Evolutionary conservation across 257 asterid genomes (phyloP).

Genomic region (Fraxinus quadrangulata): DNA sequence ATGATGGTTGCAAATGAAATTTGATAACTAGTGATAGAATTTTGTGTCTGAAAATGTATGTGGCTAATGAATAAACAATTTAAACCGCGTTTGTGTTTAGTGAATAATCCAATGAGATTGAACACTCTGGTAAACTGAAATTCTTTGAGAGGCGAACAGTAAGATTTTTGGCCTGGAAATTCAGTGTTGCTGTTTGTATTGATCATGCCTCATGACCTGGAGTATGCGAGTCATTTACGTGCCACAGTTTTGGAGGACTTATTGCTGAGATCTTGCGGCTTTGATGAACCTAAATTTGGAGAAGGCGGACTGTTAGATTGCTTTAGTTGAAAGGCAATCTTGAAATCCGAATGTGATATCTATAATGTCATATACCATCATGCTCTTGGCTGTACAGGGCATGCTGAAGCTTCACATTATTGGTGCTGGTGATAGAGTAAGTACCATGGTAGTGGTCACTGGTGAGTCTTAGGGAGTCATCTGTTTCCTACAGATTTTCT

Average conservation of each 20-base stretch:
- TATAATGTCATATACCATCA: background rate
- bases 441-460: background rate
- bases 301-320: slow-evolving; percentile 15
- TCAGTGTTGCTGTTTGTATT: background rate
- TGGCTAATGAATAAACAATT: slow-evolving; percentile 6
- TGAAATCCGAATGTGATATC: background rate
- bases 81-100: slow-evolving; percentile 10
- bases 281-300: background rate
- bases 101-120: slow-evolving; percentile 3
- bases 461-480: slow-evolving; percentile 5
- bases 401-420: slow-evolving; percentile 9
- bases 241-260: slow-evolving; percentile 8
- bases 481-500: background rate
- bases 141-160: slow-evolving; percentile 7
- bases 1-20: slow-evolving; percentile 3
- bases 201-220: background rate
- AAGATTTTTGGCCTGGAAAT: background rate
- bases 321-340: background rate
- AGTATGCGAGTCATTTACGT: background rate
- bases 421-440: background rate
- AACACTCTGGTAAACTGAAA: slow-evolving; percentile 9
- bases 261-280: background rate
- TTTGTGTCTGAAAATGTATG: slow-evolving; percentile 10
- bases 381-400: background rate
- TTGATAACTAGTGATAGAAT: background rate